These are phyloP conservation scores for Tripterygium wilfordii DNA, from an alignment of 177 flowering plant genomes.

Conservation along the genomic window DNA sequence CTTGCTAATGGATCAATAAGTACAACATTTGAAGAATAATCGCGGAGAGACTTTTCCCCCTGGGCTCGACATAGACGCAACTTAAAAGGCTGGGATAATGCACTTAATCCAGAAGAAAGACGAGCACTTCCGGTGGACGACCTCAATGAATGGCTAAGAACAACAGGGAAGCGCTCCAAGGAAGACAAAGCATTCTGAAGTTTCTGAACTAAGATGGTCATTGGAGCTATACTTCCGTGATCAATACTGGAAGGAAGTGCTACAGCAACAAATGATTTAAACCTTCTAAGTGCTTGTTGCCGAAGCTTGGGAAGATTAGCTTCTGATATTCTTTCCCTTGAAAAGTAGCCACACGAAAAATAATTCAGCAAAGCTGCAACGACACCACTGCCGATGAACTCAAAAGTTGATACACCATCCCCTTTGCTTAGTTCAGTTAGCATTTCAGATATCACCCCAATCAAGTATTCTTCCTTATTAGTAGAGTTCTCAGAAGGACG, in stretches of 20 bases:
- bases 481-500: slow-evolving; percentile 40
- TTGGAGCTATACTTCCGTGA: slow-evolving; percentile 51
- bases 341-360: slow-evolving; percentile 87
- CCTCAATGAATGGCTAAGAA: slow-evolving; percentile 82
- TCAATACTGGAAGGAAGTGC: slow-evolving; percentile 52
- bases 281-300: slow-evolving; percentile 77
- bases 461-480: slow-evolving; percentile 62
- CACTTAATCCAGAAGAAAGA: slow-evolving; percentile 87
- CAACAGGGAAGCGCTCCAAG: slow-evolving; percentile 91
- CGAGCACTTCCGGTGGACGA: slow-evolving; percentile 73
- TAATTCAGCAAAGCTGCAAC: slow-evolving; percentile 84
- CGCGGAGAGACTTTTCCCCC: slow-evolving; percentile 94
- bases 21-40: slow-evolving; percentile 92
- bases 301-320: slow-evolving; percentile 68
- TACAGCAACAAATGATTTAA: slow-evolving; percentile 64
- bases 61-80: slow-evolving; percentile 89
- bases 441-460: slow-evolving; percentile 71
- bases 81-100: slow-evolving; percentile 87
- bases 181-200: slow-evolving; percentile 95
- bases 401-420: slow-evolving; percentile 97
- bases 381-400: slow-evolving; percentile 95
- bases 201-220: slow-evolving; percentile 83
- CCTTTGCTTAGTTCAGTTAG: slow-evolving; percentile 76
- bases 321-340: slow-evolving; percentile 75
- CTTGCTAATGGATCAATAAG: slow-evolving; percentile 95